Evolutionary conservation across 1,284 basidiomycete species (phyloP).

Genomic region (Mycena citricolor): DNA sequence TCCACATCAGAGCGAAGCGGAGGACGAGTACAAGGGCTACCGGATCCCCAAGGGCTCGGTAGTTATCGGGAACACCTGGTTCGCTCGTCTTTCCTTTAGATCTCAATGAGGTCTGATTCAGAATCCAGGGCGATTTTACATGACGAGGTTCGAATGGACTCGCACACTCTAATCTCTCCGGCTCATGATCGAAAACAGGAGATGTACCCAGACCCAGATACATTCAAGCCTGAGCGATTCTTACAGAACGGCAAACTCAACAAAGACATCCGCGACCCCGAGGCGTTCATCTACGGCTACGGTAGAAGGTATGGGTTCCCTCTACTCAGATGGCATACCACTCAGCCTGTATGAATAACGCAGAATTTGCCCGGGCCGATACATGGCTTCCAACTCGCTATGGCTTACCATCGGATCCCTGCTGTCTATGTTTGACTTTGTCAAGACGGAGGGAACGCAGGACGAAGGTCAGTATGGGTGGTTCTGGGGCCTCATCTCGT

Average conservation of each 20-base stretch:
- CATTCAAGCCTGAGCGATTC: conserved; percentile 17
- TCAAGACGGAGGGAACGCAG: conserved; percentile 1
- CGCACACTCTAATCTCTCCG: no score
- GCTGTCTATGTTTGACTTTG: conserved; percentile 12
- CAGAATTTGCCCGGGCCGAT: conserved; percentile 14
- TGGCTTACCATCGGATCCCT: conserved; percentile 12
- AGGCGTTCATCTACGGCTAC: conserved; percentile 11
- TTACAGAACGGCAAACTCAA: conserved; percentile 6
- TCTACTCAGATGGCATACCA: background rate
- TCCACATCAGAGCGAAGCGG: conserved; percentile 4
- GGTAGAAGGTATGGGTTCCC: conserved; percentile 4
- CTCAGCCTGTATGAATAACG: background rate
- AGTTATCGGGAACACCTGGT: conserved; percentile 19
- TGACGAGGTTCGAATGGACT: conserved; percentile 19
- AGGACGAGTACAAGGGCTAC: conserved; percentile 22
- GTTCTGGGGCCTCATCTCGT: conserved; percentile 8
- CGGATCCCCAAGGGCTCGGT: conserved; percentile 16
- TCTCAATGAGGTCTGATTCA: background rate
- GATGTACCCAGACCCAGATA: conserved; percentile 15
- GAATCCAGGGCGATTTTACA: conserved; percentile 20
- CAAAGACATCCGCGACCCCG: background rate
- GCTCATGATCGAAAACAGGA: no score
- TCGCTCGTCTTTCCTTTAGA: background rate
- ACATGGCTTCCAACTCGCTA: conserved; percentile 9
- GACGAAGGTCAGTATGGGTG: conserved; percentile 8